Base-by-base conservation (phyloP, 2,329 filamentous ascomycete species). In the Penicillium paneum region DNA sequence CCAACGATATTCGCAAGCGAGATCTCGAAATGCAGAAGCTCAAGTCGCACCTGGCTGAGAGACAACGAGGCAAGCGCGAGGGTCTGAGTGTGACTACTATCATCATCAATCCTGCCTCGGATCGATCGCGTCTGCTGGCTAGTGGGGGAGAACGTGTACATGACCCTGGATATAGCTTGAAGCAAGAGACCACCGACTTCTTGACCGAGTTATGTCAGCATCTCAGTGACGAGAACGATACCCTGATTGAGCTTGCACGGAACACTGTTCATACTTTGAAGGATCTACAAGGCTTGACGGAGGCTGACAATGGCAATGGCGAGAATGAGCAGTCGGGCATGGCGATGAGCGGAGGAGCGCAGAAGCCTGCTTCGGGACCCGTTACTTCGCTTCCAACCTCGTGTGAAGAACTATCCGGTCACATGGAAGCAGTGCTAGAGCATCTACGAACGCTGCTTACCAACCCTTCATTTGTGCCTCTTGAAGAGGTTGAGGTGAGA, bases 391-490 rank as follows among this genome's bases (percentile, higher is more conserved):
- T 80, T 21, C 81, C 83, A n/a, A 79, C 80, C 1, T 82, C 81
- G 15, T 85, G 90, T 63, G 88, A 92, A 41, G 81, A 78, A 6
- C 74, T 97, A 57, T 84, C 88, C 0, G 69, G 76, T 8, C 89
- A 95, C 60, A 84, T 97, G 74, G 87, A 92, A 49, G 78, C 78
- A 7, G 86, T 96, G 10, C 80, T 97, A 56, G 85, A 89, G 32
- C 91, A 96, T 67, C 82, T 99, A 60, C 84, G 89, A 61, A 88
- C 83, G 2, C 83, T 99, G 35, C 79, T 99, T 41, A 97, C 91
- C 8, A 97, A 97, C 67, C 94, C 94, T 1, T 96, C 92, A 2
- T 99, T 97, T 70, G 94, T 97, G 13, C 90, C 93, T 0, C 84
- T 97, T 21, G 94, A 97, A 65, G 94, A 97, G 71, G 91, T 99